Conservation (phyloP, 768 basidiomycete species). For the Serpula lacrymans region DNA sequence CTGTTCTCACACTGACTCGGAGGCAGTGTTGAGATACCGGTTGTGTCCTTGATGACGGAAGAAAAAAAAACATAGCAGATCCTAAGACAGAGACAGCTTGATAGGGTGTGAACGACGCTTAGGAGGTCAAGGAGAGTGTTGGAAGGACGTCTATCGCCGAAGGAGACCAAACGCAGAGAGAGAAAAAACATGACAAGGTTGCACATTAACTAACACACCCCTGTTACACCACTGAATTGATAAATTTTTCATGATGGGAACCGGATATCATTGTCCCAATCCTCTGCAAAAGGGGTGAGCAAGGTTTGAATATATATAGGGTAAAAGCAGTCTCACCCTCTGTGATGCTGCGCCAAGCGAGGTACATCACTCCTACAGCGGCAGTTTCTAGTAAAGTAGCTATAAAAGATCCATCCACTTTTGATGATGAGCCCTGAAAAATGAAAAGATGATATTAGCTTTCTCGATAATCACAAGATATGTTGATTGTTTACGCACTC, state of each 20-base stretch:
- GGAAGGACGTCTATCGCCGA: no score
- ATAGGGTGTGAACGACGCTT: no score
- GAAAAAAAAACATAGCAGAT: no score
- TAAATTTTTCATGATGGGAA: slow-evolving; percentile 37
- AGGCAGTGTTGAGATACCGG: no score
- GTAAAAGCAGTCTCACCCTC: slow-evolving; percentile 53
- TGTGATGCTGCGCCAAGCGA: slow-evolving; percentile 87
- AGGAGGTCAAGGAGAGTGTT: no score
- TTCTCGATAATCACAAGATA: slow-evolving; percentile 21
- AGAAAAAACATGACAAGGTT: no score
- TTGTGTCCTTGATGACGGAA: no score
- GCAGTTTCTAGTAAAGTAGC: slow-evolving; percentile 82
- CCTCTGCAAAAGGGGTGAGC: slow-evolving; percentile 28
- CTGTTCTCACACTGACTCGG: no score
- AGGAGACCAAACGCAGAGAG: no score
- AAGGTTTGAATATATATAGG: background rate
- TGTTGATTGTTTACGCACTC: slow-evolving; percentile 34
- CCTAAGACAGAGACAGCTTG: no score
- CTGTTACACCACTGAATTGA: no score
- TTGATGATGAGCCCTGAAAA: slow-evolving; percentile 53
- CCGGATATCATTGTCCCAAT: slow-evolving; percentile 50
- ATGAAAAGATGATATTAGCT: slow-evolving; percentile 1
- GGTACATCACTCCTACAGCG: slow-evolving; percentile 61
- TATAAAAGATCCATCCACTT: slow-evolving; percentile 84
- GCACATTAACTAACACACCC: no score